Base-by-base conservation (phyloP, 106 monocot genomes). In the Dioscorea alata region DNA sequence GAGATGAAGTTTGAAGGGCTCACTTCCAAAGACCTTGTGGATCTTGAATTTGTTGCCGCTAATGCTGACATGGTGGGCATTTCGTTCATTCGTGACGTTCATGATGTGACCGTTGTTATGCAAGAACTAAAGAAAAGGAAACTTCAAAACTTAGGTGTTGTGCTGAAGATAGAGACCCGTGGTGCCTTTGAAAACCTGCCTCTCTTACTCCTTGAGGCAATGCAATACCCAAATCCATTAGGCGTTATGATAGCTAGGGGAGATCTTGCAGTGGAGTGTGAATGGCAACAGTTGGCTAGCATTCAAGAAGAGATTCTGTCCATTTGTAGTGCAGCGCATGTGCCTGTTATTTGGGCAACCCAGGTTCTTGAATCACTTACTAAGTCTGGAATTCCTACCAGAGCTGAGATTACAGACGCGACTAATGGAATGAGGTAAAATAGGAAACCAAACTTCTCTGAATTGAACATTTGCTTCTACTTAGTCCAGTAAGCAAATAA, bases 231-330 rank as follows among this genome's bases (percentile, higher is more conserved):
- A 12, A 82, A 82, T 57, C 78, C 82, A 2, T 21, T 82, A 9
- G 82, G 82, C 20, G 74, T 82, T 33, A 82, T 82, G 82, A 71
- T 82, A 63, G 82, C 82, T 19, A 65, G 82, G 48, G 82, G 82
- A 8, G 82, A 82, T 71, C 78, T 82, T 6, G 66, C 66, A 35
- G 78, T 82, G 35, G 82, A 82, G 35, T 78, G 78, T 49, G 78
- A 78, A 66, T 82, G 82, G 82, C 57, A 74, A 49, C 53, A 71
- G 22, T 65, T 82, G 74, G 82, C 71, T 34, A 56, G 56, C 25
- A 79, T 79, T 28, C 83, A 83, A 58, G 83, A 78, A 21, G 71
- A 78, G 57, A 79, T 83, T 20, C 49, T 79, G 63, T 70, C 74
- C 49, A 31, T 78, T 6, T 83, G 83, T 28, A 67, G 35, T 71